Percentiles rank a stretch among this genome's conserved stretches.
phyloP scores from a whole-genome alignment of 2,329 filamentous ascomycete genomes.

The Trichoderma sp. region DNA sequence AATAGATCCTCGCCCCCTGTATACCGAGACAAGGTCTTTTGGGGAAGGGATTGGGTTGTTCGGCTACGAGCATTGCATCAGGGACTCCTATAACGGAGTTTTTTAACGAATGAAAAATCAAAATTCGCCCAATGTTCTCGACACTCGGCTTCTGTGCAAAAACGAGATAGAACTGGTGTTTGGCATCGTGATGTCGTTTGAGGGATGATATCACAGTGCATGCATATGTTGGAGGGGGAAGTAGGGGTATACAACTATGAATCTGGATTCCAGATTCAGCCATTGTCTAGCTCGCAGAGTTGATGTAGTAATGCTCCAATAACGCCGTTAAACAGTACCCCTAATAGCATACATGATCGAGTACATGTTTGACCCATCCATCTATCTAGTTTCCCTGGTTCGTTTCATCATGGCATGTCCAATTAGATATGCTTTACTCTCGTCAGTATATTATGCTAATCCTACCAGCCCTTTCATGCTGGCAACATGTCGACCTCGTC shows the following conservation, averaged over 20 bases:
- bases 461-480: conserved; percentile 24
- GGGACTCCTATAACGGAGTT: conserved; percentile 40
- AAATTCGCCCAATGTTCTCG: conserved; percentile 34
- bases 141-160: conserved; percentile 2
- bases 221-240: neutral
- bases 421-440: conserved; percentile 2
- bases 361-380: neutral
- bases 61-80: conserved; percentile 44
- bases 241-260: neutral
- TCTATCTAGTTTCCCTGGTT: neutral
- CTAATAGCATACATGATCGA: conserved; percentile 9
- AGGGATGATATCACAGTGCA: neutral
- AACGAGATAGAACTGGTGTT: neutral
- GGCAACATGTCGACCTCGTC: conserved; percentile 54
- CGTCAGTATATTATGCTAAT: conserved; percentile 8
- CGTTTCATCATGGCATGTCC: neutral
- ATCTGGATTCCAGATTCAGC: neutral
- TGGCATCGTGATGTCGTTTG: neutral
- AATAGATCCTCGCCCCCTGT: conserved; percentile 22
- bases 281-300: conserved; percentile 9
- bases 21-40: conserved; percentile 19
- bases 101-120: conserved; percentile 41
- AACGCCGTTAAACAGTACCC: conserved; percentile 9
- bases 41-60: conserved; percentile 33
- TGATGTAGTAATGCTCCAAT: conserved; percentile 18